Percentiles rank a stretch among this genome's conserved stretches.
Evolutionary conservation across 2,329 filamentous ascomycete species (phyloP).

Genomic region (Annulohypoxylon truncatum): DNA sequence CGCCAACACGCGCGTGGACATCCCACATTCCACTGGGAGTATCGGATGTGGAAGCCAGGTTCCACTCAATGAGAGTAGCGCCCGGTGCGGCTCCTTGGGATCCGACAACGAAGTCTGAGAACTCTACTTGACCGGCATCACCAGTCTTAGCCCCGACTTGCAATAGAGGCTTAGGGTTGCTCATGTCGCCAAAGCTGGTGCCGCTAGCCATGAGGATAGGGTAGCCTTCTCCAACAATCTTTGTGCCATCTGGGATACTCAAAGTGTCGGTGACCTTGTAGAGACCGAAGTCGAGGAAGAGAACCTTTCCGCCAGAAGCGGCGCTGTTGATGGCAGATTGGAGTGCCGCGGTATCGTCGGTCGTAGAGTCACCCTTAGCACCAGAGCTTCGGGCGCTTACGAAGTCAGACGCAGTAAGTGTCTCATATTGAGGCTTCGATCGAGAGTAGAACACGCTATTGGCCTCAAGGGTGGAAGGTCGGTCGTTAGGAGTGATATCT

Average conservation of each 20-base stretch:
- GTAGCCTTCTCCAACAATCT: constrained; percentile 51
- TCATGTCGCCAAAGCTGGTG: constrained; percentile 65
- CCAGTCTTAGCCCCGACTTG: constrained; percentile 70
- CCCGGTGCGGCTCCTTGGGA: constrained; percentile 75
- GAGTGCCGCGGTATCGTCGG: constrained; percentile 74
- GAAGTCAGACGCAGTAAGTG: constrained; percentile 66
- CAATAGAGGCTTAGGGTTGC: constrained; percentile 71
- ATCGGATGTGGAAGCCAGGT: constrained; percentile 63
- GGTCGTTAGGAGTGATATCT: constrained; percentile 56
- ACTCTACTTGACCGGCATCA: constrained; percentile 73
- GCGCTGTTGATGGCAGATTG: constrained; percentile 67
- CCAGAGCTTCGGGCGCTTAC: constrained; percentile 64
- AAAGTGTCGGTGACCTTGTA: constrained; percentile 64
- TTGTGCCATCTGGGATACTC: constrained; percentile 56
- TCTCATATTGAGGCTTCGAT: constrained; percentile 79
- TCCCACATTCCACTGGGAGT: constrained; percentile 74
- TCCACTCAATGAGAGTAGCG: constrained; percentile 79
- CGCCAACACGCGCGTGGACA: constrained; percentile 79
- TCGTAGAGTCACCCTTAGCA: constrained; percentile 75
- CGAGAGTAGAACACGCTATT: constrained; percentile 66
- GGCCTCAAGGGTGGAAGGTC: constrained; percentile 66
- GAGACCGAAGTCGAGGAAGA: constrained; percentile 68
- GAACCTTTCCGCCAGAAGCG: constrained; percentile 59
- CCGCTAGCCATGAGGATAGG: constrained; percentile 66
- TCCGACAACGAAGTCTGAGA: constrained; percentile 77